Evolutionary conservation across 257 asterid species (phyloP).

Genomic region (Buddleja alternifolia): DNA sequence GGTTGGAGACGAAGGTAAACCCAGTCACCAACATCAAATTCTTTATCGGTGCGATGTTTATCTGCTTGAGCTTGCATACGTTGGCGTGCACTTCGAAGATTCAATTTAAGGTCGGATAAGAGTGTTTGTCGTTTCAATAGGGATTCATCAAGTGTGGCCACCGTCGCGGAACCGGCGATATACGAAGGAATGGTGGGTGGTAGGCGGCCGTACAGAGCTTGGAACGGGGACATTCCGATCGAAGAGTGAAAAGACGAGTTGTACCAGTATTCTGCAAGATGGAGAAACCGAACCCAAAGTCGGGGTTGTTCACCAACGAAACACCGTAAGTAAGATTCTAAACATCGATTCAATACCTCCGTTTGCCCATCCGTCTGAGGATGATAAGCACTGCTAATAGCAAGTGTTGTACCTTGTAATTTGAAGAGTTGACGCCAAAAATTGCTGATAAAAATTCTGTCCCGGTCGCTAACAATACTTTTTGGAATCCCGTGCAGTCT

Average conservation of each 20-base stretch:
- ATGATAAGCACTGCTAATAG: neutral
- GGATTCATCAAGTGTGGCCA: neutral
- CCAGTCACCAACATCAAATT: neutral
- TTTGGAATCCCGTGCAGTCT: neutral
- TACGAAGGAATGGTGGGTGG: neutral
- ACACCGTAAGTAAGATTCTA: neutral
- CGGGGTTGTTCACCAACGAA: neutral
- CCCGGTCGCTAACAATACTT: neutral
- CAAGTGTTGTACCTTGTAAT: neutral
- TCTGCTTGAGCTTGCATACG: neutral
- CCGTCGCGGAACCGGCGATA: neutral
- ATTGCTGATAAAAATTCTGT: neutral
- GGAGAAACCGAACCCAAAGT: neutral
- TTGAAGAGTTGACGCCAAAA: neutral
- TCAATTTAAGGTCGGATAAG: neutral
- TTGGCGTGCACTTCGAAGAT: neutral
- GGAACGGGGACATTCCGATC: neutral
- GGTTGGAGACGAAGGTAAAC: neutral
- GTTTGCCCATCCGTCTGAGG: neutral
- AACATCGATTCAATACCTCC: neutral
- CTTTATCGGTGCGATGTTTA: neutral
- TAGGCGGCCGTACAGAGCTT: neutral
- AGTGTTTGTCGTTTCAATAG: neutral
- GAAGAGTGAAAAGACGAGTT: neutral
- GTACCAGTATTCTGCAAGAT: neutral